Conservation (phyloP, 495 filamentous ascomycete genomes). For the Cercophora samala region DNA sequence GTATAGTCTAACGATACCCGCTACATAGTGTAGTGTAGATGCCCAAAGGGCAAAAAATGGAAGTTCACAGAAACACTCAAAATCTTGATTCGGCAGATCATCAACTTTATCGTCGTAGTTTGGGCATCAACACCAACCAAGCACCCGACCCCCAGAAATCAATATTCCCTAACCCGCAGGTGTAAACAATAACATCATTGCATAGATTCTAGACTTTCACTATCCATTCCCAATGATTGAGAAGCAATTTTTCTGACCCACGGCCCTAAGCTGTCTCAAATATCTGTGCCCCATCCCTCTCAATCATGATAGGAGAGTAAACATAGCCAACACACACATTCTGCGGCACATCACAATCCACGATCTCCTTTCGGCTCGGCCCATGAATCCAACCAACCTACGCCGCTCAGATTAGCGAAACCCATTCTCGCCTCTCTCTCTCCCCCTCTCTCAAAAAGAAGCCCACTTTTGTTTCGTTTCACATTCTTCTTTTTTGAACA, state of each 20-base stretch:
- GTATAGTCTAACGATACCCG: too few relatives aligned
- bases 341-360: background rate
- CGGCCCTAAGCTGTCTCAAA: background rate
- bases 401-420: background rate
- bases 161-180: too few relatives aligned
- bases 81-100: conserved; percentile 1
- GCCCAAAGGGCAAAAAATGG: background rate
- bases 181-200: too few relatives aligned
- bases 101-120: background rate
- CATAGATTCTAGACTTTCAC: too few relatives aligned
- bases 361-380: background rate
- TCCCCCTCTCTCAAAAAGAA: background rate
- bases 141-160: too few relatives aligned
- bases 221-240: too few relatives aligned
- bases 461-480: conserved; percentile 1
- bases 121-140: conserved; percentile 5
- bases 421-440: background rate
- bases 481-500: background rate
- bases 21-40: background rate
- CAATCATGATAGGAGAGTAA: conserved; percentile 11
- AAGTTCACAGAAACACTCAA: background rate
- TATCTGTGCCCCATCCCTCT: background rate
- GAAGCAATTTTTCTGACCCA: too few relatives aligned
- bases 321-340: conserved; percentile 3
- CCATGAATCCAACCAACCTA: background rate